Base-by-base conservation (phyloP, 768 basidiomycete genomes). In the Lentinula aciculospora region DNA sequence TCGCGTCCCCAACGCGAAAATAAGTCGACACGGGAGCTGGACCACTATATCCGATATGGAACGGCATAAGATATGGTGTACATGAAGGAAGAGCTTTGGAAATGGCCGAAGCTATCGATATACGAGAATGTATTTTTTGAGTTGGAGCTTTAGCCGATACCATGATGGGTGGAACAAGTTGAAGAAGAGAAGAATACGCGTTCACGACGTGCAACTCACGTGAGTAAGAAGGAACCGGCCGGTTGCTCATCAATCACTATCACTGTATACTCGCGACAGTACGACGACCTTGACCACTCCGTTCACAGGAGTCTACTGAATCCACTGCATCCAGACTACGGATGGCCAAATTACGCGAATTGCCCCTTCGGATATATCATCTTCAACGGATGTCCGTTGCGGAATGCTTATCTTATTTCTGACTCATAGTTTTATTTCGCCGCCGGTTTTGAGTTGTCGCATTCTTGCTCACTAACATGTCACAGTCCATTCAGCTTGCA, bases 31-130 rank as follows among this genome's bases (percentile, higher is more conserved):
- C 74, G 4, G 85, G 83, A 1, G 91, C 90, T 19, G 79, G 77
- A 0, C 92, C 92, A 9, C 78, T 74, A 68, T 91, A 83, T 12
- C 76, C 70, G 47, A 93, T 84, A 63, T 87, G 83, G 61, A 94
- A 94, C 4, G 92, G 92, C 88, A 94, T 91, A 29, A 94, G 77
- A 65, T 85, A 78, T 1, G 88, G 89, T 2, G 71, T 74, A 47
- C 81, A 83, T 67, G 32, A 25, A 34, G 37, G 13, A 39, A 58
- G n/a, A 27, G 17, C 29, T 25, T 56, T 45, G 19, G 53, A 54
- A 17, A 23, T 21, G 12, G 54, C 15, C 4, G 54, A 39, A 5
- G 15, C 19, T 27, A 53, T 53, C 13, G 51, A 53, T 25, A 53
- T 53, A 15, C 36, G 32, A 25, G 51, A 53, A 23, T 53, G 19